Conservation (phyloP, 2,329 filamentous ascomycete species). For the Aaosphaeria arxii region DNA sequence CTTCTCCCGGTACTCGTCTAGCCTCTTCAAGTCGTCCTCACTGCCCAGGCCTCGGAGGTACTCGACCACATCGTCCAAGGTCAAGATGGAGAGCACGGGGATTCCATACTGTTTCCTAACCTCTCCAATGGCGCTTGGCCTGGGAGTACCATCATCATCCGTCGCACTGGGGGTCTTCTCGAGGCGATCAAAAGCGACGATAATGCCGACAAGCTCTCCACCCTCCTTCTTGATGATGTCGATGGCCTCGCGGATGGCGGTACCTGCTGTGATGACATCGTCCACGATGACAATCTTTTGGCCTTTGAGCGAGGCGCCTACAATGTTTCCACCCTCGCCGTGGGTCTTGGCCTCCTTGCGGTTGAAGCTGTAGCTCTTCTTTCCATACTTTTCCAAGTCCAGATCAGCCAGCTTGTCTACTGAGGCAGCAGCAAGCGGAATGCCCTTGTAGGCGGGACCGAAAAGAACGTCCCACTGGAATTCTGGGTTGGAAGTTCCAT, state of each 20-base stretch:
- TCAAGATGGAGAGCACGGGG: constrained; percentile 79
- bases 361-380: constrained; percentile 84
- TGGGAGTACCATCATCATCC: constrained; percentile 64
- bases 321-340: constrained; percentile 90
- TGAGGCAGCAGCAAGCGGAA: constrained; percentile 79
- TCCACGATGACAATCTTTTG: constrained; percentile 89
- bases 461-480: constrained; percentile 81
- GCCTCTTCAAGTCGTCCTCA: constrained; percentile 43
- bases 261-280: constrained; percentile 95
- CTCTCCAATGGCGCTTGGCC: constrained; percentile 80
- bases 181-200: constrained; percentile 84
- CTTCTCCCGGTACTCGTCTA: constrained; percentile 40
- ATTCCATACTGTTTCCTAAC: constrained; percentile 79
- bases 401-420: constrained; percentile 72
- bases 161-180: constrained; percentile 68
- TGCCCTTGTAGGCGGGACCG: constrained; percentile 94
- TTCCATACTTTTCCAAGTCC: constrained; percentile 62
- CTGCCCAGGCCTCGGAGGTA: constrained; percentile 44
- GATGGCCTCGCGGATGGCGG: constrained; percentile 89
- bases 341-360: constrained; percentile 96
- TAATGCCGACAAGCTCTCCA: constrained; percentile 78
- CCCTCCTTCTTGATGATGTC: constrained; percentile 84
- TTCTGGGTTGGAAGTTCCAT: constrained; percentile 40
- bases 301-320: constrained; percentile 80
- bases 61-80: constrained; percentile 71